Evolutionary conservation across 495 filamentous ascomycete genomes (phyloP).

Genomic region (Penicillium egyptiacum): DNA sequence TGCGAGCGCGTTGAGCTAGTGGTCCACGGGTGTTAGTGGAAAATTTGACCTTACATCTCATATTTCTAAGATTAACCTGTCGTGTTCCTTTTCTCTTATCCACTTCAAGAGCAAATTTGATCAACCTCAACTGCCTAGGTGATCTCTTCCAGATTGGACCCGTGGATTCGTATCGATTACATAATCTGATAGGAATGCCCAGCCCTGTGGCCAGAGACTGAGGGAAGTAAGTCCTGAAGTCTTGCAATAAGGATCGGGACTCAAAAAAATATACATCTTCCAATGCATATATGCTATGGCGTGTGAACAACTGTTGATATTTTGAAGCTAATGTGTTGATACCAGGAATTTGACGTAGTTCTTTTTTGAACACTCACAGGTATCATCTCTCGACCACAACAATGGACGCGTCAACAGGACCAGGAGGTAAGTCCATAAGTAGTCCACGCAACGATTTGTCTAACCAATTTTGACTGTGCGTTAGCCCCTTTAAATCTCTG

Average conservation of each 20-base stretch:
- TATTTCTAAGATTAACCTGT: not conserved
- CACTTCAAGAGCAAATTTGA: not conserved
- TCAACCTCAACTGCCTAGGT: not conserved
- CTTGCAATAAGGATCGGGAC: not conserved
- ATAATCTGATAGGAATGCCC: conserved; percentile 7
- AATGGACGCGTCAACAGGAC: conserved; percentile 38
- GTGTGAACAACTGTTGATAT: not conserved
- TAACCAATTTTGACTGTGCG: conserved; percentile 2
- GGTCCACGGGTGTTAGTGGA: not conserved
- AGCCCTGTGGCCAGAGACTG: too few species aligned
- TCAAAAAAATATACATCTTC: not conserved
- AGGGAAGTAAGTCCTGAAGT: not conserved
- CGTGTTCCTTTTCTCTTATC: not conserved
- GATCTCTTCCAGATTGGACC: not conserved
- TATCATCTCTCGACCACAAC: conserved; percentile 17
- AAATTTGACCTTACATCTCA: not conserved
- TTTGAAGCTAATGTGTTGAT: too few species aligned
- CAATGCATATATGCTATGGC: not conserved
- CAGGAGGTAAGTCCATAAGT: conserved; percentile 27
- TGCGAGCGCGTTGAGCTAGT: not conserved
- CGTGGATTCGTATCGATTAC: not conserved
- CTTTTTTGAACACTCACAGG: not conserved
- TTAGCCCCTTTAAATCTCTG: conserved; percentile 27
- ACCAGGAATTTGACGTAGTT: not conserved
- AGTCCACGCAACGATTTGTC: conserved; percentile 2